Evolutionary conservation across 2,329 filamentous ascomycete genomes (phyloP).

Genomic region (Apiospora kogelbergensis): DNA sequence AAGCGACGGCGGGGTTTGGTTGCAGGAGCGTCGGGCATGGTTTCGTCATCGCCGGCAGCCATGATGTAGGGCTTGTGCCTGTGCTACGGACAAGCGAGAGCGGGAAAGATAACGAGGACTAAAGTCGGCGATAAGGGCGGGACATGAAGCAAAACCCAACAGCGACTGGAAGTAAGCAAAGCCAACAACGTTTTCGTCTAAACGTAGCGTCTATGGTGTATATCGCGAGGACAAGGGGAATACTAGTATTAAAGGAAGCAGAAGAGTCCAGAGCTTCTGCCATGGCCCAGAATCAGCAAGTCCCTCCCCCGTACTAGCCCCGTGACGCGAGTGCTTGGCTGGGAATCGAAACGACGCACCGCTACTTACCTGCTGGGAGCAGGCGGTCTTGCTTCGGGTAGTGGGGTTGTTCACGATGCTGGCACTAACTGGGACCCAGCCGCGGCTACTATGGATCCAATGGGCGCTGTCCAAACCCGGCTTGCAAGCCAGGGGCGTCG

Average conservation of each 20-base stretch:
- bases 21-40: conserved; percentile 23
- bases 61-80: conserved; percentile 18
- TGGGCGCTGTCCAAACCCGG: not conserved
- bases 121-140: not conserved
- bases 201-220: conserved; percentile 1
- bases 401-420: conserved; percentile 17
- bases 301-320: conserved; percentile 14
- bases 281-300: conserved; percentile 18
- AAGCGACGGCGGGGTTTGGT: conserved; percentile 31
- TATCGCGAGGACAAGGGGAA: conserved; percentile 9
- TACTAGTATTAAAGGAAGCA: conserved; percentile 7
- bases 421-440: conserved; percentile 8
- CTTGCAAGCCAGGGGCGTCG: not conserved
- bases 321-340: conserved; percentile 12
- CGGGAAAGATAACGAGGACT: not conserved
- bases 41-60: conserved; percentile 25
- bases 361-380: conserved; percentile 17
- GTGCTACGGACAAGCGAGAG: not conserved
- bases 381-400: conserved; percentile 14
- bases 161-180: conserved; percentile 6
- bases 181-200: conserved; percentile 10
- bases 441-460: conserved; percentile 8
- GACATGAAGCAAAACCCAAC: not conserved
- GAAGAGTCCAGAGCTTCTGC: conserved; percentile 10
- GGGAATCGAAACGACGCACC: conserved; percentile 15